A percentile compares a stretch with the other conserved stretches of the same genome.
These are phyloP conservation scores for Chrysopogon serrulatus DNA, from an alignment of 176 grass and related monocot genomes.

Conservation along the genomic window DNA sequence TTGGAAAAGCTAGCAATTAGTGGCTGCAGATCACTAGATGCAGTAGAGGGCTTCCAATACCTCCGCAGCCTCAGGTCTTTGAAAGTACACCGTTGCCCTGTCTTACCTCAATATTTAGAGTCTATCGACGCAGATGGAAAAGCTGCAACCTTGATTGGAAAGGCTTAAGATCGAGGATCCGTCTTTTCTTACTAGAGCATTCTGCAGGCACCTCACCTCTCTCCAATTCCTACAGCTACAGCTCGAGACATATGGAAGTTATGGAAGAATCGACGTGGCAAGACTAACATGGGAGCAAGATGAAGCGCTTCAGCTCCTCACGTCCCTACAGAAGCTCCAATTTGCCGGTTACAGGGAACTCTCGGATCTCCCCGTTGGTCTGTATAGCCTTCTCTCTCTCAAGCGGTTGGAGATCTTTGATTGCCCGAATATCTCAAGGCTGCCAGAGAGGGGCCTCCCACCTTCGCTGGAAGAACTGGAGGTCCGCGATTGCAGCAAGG, in stretches of 20 bases:
- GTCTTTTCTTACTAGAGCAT: not conserved
- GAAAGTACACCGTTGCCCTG: fast-evolving
- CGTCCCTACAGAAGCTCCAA: not conserved
- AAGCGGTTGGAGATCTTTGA: not conserved
- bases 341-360: not conserved
- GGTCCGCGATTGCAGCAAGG: fast-evolving
- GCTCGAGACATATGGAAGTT: no score
- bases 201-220: slow-evolving; percentile 20
- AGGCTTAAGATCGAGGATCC: not conserved
- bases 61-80: not conserved
- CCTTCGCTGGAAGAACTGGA: no score
- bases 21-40: not conserved
- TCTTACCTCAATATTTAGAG: not conserved
- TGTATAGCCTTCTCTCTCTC: slow-evolving; percentile 10
- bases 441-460: no score
- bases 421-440: no score
- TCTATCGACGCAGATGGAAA: no score
- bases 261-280: no score
- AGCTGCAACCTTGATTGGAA: no score
- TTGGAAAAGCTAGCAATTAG: not conserved
- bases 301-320: not conserved
- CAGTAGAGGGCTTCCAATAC: not conserved
- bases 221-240: not conserved
- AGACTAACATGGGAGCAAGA: not conserved
- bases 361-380: not conserved